A percentile compares a stretch with the other conserved stretches of the same genome.
Evolutionary conservation across 106 monocot genomes (phyloP).

Genomic region (Triglochin maritima): DNA sequence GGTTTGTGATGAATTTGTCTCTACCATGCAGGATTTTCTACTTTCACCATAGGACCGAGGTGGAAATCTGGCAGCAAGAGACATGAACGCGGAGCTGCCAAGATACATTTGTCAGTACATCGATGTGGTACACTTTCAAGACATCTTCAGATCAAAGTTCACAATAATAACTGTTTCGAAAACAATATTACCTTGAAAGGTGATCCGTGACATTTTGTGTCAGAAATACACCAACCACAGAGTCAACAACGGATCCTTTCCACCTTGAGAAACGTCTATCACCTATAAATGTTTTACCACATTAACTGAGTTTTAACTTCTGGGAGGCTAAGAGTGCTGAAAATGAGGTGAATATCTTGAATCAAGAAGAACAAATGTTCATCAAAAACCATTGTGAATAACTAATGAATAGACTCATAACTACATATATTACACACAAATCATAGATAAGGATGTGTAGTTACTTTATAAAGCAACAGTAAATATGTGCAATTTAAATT

Average conservation of each 20-base stretch:
- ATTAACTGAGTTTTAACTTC: too few relatives aligned
- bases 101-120: neutral
- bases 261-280: conserved; percentile 26
- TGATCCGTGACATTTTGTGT: conserved; percentile 28
- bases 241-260: conserved; percentile 28
- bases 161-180: neutral
- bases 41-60: conserved; percentile 4
- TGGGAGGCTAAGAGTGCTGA: too few relatives aligned
- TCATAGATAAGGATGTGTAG: too few relatives aligned
- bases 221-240: conserved; percentile 23
- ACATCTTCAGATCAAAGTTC: too few relatives aligned
- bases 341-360: too few relatives aligned
- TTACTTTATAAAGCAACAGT: too few relatives aligned
- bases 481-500: too few relatives aligned
- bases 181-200: conserved; percentile 17
- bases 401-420: too few relatives aligned
- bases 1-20: neutral
- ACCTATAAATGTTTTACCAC: neutral
- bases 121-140: neutral
- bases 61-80: conserved; percentile 76
- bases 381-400: too few relatives aligned
- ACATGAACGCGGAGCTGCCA: conserved; percentile 94
- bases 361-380: too few relatives aligned
- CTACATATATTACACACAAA: too few relatives aligned
- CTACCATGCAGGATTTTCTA: conserved; percentile 11